Percentiles rank a stretch among this genome's conserved stretches.
These are phyloP conservation scores for Canavalia ensiformis DNA, from an alignment of 306 rosid species.

Conservation along the genomic window DNA sequence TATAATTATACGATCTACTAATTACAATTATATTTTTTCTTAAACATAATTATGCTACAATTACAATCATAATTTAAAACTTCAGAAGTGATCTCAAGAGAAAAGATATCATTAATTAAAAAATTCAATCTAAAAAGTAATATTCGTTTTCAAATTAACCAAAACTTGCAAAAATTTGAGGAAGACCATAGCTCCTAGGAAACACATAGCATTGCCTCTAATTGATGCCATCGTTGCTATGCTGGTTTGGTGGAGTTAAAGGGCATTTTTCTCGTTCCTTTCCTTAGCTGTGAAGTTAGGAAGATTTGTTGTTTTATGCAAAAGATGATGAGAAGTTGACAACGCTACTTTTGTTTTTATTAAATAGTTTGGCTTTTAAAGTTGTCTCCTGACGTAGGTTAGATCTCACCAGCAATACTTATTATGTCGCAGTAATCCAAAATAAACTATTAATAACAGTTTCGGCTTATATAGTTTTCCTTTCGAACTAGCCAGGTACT, in stretches of 20 bases:
- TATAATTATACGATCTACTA: no score
- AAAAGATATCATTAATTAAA: background rate
- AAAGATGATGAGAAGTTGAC: conserved; percentile 7
- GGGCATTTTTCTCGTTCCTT: background rate
- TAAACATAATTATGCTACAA: background rate
- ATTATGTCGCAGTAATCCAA: background rate
- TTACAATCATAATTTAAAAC: background rate
- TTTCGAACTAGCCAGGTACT: no score
- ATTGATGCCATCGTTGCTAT: background rate
- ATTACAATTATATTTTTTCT: no score
- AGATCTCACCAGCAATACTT: background rate
- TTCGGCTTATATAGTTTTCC: background rate
- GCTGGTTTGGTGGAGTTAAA: background rate
- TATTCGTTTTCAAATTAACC: background rate
- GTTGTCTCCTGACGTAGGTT: background rate
- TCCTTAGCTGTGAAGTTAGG: conserved; percentile 5
- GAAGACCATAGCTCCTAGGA: background rate
- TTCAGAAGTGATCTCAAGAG: background rate
- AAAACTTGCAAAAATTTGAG: background rate
- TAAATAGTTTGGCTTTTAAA: background rate
- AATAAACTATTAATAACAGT: background rate
- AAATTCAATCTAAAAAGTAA: background rate
- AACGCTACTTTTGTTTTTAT: conserved; percentile 9
- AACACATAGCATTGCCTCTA: background rate
- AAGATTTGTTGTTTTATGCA: background rate